Base-by-base conservation (phyloP, 441 rosid species). In the Croton laevigatus region DNA sequence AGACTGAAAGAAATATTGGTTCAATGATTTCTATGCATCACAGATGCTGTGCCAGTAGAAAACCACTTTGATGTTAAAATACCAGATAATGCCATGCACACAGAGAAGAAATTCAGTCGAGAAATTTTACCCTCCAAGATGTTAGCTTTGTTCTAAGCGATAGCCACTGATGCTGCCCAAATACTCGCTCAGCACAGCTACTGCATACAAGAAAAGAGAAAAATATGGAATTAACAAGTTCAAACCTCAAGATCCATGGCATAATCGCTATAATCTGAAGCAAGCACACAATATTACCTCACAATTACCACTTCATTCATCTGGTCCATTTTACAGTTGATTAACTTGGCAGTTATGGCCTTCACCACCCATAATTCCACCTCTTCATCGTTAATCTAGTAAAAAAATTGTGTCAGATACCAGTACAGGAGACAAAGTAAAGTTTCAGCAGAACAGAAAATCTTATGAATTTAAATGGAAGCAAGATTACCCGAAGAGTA, bases 281-380 rank as follows among this genome's bases (percentile, higher is more conserved):
- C 71, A 16, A 44, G 58, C 17, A 34, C 52, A 65, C 62, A 40
- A 64, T 57, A 68, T 42, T 79, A 83, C 99, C 96, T 89, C 79
- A 93, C 94, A 73, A 89, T 73, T 66, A 90, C 85, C 72, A 81
- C 89, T 85, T 88, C 84, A 85, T 93, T 93, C 97, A 93, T 87
- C 85, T 96, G 98, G 79, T 96, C 97, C 90, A 96, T 91, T 83
- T 86, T 91, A 76, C 98, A 88, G 63, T 85, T 92, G 55, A 93
- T 80, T 78, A 96, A 78, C 77, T 89, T 91, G 0, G 90, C 88
- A 71, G 91, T 85, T 71, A 88, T 90, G 59, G 99, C 99, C 86
- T 83, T 96, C 62, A 93, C 98, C n/a, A 96, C 84, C 99, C 99
- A 96, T 38, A 78, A 53, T 75, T 93, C 99, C 40, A 96, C 93